Conservation (phyloP, 2,329 filamentous ascomycete genomes). For the Immersiporthe knoxdaviesiana region DNA sequence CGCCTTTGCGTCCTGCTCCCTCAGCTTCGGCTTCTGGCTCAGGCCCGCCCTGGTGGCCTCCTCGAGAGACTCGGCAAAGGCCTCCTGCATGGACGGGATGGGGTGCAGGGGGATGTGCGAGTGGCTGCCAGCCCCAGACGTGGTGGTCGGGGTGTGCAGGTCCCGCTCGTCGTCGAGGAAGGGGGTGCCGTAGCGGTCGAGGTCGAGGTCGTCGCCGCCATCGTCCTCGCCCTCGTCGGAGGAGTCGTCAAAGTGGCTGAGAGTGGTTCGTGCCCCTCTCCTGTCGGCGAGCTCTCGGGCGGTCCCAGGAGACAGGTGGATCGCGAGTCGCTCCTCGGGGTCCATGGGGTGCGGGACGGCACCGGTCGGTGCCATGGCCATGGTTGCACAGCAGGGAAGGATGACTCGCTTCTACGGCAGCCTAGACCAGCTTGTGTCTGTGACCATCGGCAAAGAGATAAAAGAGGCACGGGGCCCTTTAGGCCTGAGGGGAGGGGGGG, state of each 20-base stretch:
- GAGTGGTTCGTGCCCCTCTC: slow-evolving; percentile 28
- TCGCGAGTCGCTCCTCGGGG: slow-evolving; percentile 21
- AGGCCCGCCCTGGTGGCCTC: slow-evolving; percentile 64
- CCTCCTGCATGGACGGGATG: slow-evolving; percentile 74
- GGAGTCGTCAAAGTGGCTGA: slow-evolving; percentile 28
- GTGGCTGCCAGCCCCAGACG: slow-evolving; percentile 7
- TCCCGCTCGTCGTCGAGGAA: slow-evolving; percentile 16
- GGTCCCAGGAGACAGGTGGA: slow-evolving; percentile 22
- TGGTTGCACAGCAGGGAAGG: slow-evolving; percentile 26
- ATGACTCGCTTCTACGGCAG: slow-evolving; percentile 30
- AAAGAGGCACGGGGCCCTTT: slow-evolving; percentile 16
- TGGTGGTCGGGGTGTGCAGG: slow-evolving; percentile 14
- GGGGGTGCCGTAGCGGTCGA: not conserved
- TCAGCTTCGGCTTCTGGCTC: slow-evolving; percentile 55
- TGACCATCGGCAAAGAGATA: slow-evolving; percentile 28
- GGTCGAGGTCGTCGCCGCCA: not conserved
- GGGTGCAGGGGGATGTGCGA: slow-evolving; percentile 60
- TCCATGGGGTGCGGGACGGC: slow-evolving; percentile 26
- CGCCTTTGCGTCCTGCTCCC: slow-evolving; percentile 59
- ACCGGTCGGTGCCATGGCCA: slow-evolving; percentile 26
- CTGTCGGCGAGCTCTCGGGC: slow-evolving; percentile 24
- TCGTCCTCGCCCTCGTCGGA: slow-evolving; percentile 23
- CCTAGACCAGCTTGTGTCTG: slow-evolving; percentile 29
- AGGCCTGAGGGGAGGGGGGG: not conserved
- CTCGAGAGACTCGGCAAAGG: slow-evolving; percentile 80